A percentile compares a stretch with the other conserved stretches of the same genome.
These are phyloP conservation scores for Xylariaceae sp. DNA, from an alignment of 2,329 filamentous ascomycete genomes.

Conservation along the genomic window DNA sequence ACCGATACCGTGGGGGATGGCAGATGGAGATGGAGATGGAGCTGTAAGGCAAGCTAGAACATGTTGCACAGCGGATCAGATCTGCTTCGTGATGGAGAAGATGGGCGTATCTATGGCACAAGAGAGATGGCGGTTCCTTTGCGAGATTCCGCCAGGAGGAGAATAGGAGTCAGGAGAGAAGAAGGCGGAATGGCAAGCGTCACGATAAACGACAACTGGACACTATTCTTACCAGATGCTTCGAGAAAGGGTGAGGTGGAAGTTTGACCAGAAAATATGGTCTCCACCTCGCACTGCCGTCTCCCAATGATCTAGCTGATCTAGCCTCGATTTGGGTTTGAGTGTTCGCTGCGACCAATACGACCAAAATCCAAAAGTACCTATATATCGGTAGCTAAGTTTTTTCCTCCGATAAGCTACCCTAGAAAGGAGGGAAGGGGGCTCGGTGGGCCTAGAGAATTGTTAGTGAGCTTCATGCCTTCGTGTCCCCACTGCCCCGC, in stretches of 20 bases:
- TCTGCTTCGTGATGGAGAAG: conserved; percentile 18
- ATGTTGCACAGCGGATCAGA: conserved; percentile 32
- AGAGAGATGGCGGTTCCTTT: neutral
- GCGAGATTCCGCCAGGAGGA: conserved; percentile 6
- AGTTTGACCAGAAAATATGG: conserved; percentile 4
- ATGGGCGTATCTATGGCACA: neutral
- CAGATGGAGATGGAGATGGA: conserved; percentile 27
- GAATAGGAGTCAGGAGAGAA: neutral
- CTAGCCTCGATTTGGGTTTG: conserved; percentile 13
- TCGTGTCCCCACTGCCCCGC: conserved; percentile 20
- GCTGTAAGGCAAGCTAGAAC: conserved; percentile 34
- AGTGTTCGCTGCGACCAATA: no score
- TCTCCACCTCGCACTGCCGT: conserved; percentile 6
- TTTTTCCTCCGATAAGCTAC: no score
- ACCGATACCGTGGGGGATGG: conserved; percentile 35
- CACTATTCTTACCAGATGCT: conserved; percentile 21
- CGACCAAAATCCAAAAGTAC: no score
- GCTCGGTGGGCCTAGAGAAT: no score
- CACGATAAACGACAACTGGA: conserved; percentile 15
- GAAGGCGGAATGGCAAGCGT: conserved; percentile 4
- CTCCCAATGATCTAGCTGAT: conserved; percentile 9
- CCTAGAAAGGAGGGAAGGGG: no score
- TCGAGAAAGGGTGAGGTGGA: conserved; percentile 23
- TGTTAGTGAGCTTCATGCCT: conserved; percentile 20
- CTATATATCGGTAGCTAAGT: conserved; percentile 14